phyloP scores from a whole-genome alignment of 2,329 filamentous ascomycete genomes.

The Hortaea sp. region DNA sequence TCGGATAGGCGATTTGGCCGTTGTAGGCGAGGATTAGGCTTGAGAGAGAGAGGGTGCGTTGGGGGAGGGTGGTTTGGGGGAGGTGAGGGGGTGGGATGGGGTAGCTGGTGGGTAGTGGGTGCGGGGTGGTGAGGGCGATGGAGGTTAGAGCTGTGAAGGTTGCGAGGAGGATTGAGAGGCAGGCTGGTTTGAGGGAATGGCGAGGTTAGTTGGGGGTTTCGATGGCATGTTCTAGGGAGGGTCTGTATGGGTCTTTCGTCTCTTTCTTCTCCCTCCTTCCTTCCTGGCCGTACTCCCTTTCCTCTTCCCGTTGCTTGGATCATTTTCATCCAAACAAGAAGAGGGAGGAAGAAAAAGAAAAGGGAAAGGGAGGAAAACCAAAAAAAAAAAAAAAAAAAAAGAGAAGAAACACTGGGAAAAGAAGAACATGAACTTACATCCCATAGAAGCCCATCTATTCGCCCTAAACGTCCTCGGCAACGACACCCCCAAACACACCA shows the following conservation, averaged over 20 bases:
- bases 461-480: constrained; percentile 54
- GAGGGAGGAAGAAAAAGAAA: too few species aligned
- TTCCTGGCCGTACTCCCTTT: too few species aligned
- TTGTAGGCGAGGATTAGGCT: constrained; percentile 61
- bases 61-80: constrained; percentile 21
- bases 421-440: constrained; percentile 32
- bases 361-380: too few species aligned
- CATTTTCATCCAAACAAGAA: too few species aligned
- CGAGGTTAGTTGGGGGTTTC: background rate
- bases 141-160: constrained; percentile 57
- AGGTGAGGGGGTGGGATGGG: constrained; percentile 32
- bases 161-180: constrained; percentile 52
- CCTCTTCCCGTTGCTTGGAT: too few species aligned
- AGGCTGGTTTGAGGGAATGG: constrained; percentile 32
- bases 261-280: background rate
- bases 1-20: constrained; percentile 59
- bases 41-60: constrained; percentile 49
- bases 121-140: constrained; percentile 42
- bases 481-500: constrained; percentile 49
- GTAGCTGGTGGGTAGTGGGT: constrained; percentile 27
- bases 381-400: too few species aligned
- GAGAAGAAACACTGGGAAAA: too few species aligned
- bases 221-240: background rate
- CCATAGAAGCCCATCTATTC: constrained; percentile 52
- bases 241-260: background rate